These are phyloP conservation scores for Trichoderma parareesei DNA, from an alignment of 495 filamentous ascomycete genomes.

Conservation along the genomic window DNA sequence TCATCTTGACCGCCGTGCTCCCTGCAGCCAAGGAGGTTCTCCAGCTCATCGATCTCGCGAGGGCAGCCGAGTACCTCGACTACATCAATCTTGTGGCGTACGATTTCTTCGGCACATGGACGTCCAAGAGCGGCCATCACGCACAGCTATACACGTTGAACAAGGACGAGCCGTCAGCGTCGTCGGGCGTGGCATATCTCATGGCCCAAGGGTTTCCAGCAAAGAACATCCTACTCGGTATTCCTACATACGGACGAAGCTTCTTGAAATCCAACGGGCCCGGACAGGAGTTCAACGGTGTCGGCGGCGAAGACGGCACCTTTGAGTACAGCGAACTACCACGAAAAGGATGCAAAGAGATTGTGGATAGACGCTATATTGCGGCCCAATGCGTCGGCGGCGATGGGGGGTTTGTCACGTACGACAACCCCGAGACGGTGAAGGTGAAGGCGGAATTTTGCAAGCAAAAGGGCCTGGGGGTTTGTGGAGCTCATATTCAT, in stretches of 20 bases:
- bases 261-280: constrained; percentile 65
- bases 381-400: constrained; percentile 73
- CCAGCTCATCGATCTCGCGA: constrained; percentile 63
- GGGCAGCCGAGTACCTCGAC: constrained; percentile 61
- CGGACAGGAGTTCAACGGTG: constrained; percentile 54
- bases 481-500: constrained; percentile 22
- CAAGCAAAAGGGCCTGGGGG: constrained; percentile 63
- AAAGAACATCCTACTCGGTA: constrained; percentile 68
- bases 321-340: constrained; percentile 80
- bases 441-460: constrained; percentile 76
- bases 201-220: constrained; percentile 50
- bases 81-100: constrained; percentile 85
- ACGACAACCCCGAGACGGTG: constrained; percentile 81
- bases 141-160: constrained; percentile 60
- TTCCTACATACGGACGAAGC: constrained; percentile 80
- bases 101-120: constrained; percentile 66
- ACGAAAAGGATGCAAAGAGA: constrained; percentile 58
- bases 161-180: constrained; percentile 37
- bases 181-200: constrained; percentile 66
- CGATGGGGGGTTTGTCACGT: constrained; percentile 80
- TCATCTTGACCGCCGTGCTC: constrained; percentile 70
- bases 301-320: constrained; percentile 67
- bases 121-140: constrained; percentile 56
- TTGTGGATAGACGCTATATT: constrained; percentile 53
- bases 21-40: constrained; percentile 71